These are phyloP conservation scores for Candolleomyces eurysporus DNA, from an alignment of 768 basidiomycete genomes.

Conservation along the genomic window DNA sequence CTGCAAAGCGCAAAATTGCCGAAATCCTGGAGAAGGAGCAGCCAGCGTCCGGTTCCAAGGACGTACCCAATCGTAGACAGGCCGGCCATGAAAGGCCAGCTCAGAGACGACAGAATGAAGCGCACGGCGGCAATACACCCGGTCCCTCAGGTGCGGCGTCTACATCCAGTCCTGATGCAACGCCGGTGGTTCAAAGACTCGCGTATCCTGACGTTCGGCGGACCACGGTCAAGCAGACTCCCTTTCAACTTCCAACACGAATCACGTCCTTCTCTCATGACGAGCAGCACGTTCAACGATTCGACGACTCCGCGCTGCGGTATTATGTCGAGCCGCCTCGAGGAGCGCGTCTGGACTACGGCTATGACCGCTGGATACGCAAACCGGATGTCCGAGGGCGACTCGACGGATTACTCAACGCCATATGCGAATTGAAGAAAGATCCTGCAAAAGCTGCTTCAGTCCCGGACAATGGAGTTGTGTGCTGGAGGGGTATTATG, in stretches of 20 bases:
- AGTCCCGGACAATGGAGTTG: slow-evolving; percentile 49
- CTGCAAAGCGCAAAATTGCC: too few species aligned
- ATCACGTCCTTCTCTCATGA: slow-evolving; percentile 75
- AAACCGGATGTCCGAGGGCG: slow-evolving; percentile 65
- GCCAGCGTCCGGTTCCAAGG: too few species aligned
- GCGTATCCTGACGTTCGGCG: too few species aligned
- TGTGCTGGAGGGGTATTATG: slow-evolving; percentile 81
- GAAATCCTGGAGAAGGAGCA: too few species aligned
- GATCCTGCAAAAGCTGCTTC: slow-evolving; percentile 20
- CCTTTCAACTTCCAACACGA: slow-evolving; percentile 70
- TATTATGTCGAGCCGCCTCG: slow-evolving; percentile 70
- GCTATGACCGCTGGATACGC: slow-evolving; percentile 72
- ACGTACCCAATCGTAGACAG: too few species aligned
- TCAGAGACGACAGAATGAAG: too few species aligned
- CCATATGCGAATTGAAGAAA: slow-evolving; percentile 45
- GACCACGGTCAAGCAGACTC: slow-evolving; percentile 20
- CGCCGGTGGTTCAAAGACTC: too few species aligned
- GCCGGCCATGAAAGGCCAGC: too few species aligned
- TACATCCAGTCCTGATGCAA: too few species aligned
- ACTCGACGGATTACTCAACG: slow-evolving; percentile 65
- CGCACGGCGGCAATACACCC: too few species aligned
- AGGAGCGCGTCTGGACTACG: slow-evolving; percentile 63
- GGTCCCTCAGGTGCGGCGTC: too few species aligned
- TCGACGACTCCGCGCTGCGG: slow-evolving; percentile 66
- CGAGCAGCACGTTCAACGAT: slow-evolving; percentile 52